Conservation (phyloP, 2,329 filamentous ascomycete species). For the Cadophora malorum region DNA sequence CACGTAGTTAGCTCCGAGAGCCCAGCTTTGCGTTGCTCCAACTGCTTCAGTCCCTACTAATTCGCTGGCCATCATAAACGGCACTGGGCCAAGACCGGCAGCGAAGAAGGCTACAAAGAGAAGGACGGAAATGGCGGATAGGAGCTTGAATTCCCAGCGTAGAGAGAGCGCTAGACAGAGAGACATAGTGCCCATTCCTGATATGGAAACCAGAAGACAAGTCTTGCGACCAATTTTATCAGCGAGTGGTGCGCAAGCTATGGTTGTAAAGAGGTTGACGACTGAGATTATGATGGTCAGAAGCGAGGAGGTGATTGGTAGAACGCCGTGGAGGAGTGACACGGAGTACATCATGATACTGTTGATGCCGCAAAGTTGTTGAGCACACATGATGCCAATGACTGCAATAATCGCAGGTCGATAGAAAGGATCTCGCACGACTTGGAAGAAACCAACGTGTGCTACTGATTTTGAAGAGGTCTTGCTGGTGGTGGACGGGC, state of each 20-base stretch:
- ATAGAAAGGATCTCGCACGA: constrained; percentile 71
- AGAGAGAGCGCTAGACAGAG: constrained; percentile 83
- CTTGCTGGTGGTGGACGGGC: constrained; percentile 39
- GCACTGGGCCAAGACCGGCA: constrained; percentile 88
- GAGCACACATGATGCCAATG: constrained; percentile 88
- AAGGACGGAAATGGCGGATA: constrained; percentile 83
- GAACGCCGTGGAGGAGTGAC: constrained; percentile 79
- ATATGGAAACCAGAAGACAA: constrained; percentile 81
- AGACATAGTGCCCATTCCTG: constrained; percentile 82
- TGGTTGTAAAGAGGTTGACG: constrained; percentile 84
- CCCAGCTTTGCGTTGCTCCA: constrained; percentile 89
- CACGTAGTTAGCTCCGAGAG: constrained; percentile 84
- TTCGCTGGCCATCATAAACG: constrained; percentile 92
- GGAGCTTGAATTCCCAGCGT: constrained; percentile 69
- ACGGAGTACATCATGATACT: constrained; percentile 99
- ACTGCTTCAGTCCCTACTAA: constrained; percentile 90
- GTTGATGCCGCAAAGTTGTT: constrained; percentile 95
- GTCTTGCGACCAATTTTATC: constrained; percentile 88
- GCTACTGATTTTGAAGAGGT: constrained; percentile 14
- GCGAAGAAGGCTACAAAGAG: constrained; percentile 90
- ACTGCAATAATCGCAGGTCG: constrained; percentile 81
- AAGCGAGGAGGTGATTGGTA: constrained; percentile 81
- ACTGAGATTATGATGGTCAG: constrained; percentile 87
- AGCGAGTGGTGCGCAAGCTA: constrained; percentile 80
- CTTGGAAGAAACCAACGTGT: constrained; percentile 67